Percentiles rank a stretch among this genome's conserved stretches.
These are phyloP conservation scores for Guyanaporus albipodus DNA, from an alignment of 768 basidiomycete genomes.

Conservation along the genomic window DNA sequence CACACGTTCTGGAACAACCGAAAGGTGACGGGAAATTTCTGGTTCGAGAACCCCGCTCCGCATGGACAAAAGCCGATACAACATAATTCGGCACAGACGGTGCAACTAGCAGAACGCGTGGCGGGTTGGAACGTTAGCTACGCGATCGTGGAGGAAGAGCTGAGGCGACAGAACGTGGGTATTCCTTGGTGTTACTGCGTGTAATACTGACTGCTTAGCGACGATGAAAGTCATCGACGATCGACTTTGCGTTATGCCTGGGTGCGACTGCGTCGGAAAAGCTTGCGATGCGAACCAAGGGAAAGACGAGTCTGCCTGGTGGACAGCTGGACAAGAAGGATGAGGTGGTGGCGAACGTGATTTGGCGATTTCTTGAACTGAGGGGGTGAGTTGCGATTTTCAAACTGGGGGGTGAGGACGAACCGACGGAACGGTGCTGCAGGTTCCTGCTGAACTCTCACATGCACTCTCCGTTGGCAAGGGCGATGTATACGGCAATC, in stretches of 20 bases:
- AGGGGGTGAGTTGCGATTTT: constrained; percentile 59
- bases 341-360: constrained; percentile 95
- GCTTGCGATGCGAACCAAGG: constrained; percentile 77
- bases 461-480: constrained; percentile 82
- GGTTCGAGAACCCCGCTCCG: constrained; percentile 60
- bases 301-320: constrained; percentile 43
- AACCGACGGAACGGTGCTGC: constrained; percentile 12
- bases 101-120: constrained; percentile 84
- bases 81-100: constrained; percentile 77
- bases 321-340: constrained; percentile 91
- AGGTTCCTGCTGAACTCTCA: constrained; percentile 91
- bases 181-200: constrained; percentile 15
- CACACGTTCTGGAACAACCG: constrained; percentile 79
- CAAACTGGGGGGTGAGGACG: constrained; percentile 1
- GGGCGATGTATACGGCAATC: constrained; percentile 86
- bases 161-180: constrained; percentile 93
- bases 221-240: constrained; percentile 79
- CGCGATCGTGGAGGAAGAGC: constrained; percentile 84
- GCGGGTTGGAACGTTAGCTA: constrained; percentile 87
- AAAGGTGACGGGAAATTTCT: constrained; percentile 69
- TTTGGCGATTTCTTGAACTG: constrained; percentile 96
- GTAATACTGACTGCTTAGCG: constrained; percentile 24
- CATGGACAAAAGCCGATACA: constrained; percentile 54
- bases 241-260: constrained; percentile 92
- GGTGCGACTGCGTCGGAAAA: constrained; percentile 85